Evolutionary conservation across 208 protist genomes (phyloP), one percentile per base, ranked within the genome.

Genomic region (Vickermania spadyakhi): DNA sequence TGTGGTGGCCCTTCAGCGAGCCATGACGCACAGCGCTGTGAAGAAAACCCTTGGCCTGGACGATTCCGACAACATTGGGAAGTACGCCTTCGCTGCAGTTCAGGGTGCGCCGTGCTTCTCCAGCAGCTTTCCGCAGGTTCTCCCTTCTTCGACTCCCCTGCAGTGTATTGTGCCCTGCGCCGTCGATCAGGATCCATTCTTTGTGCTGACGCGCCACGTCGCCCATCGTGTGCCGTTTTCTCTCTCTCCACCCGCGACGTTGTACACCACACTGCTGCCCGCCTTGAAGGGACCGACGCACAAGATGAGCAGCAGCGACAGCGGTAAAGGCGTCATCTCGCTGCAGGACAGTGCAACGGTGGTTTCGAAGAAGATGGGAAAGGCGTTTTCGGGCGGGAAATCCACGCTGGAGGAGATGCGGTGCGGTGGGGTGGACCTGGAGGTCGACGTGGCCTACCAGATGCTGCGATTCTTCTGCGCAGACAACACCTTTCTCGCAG

Each of bases 111-210:
- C 98, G 23, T 96, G 94, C 56, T 99, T 99, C 66, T 77, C 79
- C 69, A 84, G 66, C 42, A 68, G 96, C 29, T 99, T 99, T 68
- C 77, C 79, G 14, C 73, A 85, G 42, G 93, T 99, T 11, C 96
- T 99, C 31, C 60, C 60, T 1, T 13, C 26, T 18, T 58, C 58
- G 26, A 25, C 28, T 3, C 81, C 84, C 45, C 69, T 98, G 64
- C 72, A 79, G 26, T 99, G 98, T 77, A 81, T 99, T 26, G 97
- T 99, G 57, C 98, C 98, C 2, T 99, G 98, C 68, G 88, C 91
- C 2, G 88, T 97, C 42, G 89, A 96, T 62, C 92, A 98, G 73
- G 98, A 99, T 67, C 98, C 98, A 1, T 99, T 99, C 77, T 99
- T 99, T 83, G 85, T 98, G 49, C 80, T 99, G 58, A 98, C 98